A percentile compares a stretch with the other conserved stretches of the same genome.
Evolutionary conservation across 2,329 filamentous ascomycete genomes (phyloP).

Genomic region (Colletotrichum chrysophilum): DNA sequence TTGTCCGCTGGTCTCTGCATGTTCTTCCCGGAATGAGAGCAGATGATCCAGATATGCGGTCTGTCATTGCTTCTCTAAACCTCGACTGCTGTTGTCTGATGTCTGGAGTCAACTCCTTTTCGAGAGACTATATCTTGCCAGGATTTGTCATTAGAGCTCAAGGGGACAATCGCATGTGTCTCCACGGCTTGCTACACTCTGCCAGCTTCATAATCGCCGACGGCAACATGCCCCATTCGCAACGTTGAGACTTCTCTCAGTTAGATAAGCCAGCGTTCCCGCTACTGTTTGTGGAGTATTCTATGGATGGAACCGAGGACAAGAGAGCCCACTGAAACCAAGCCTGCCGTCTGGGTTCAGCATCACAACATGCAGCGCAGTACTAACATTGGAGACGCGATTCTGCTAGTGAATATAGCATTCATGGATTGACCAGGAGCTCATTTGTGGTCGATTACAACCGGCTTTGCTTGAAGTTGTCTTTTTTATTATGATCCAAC

Average conservation of each 20-base stretch:
- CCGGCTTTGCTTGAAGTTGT: not conserved
- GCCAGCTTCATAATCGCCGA: too few species aligned
- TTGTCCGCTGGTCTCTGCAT: not conserved
- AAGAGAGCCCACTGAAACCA: not conserved
- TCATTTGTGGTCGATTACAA: not conserved
- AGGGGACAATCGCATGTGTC: not conserved
- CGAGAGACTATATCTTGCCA: not conserved
- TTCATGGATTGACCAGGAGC: not conserved
- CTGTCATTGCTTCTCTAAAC: rapidly evolving
- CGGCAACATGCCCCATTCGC: not conserved
- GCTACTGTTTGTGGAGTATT: not conserved
- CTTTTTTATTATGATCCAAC: not conserved
- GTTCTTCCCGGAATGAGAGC: rapidly evolving
- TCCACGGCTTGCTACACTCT: too few species aligned
- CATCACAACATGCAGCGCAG: not conserved
- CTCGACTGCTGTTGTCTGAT: not conserved
- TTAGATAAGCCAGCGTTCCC: not conserved
- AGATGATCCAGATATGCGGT: not conserved
- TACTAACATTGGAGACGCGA: not conserved
- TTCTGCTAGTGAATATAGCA: not conserved
- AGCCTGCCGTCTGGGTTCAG: not conserved
- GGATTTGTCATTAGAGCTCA: not conserved
- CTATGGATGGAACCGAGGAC: not conserved
- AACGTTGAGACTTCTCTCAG: not conserved
- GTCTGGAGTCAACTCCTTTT: not conserved